Conservation (phyloP, 169 alveolate species). For the Eimeria maxima region DNA sequence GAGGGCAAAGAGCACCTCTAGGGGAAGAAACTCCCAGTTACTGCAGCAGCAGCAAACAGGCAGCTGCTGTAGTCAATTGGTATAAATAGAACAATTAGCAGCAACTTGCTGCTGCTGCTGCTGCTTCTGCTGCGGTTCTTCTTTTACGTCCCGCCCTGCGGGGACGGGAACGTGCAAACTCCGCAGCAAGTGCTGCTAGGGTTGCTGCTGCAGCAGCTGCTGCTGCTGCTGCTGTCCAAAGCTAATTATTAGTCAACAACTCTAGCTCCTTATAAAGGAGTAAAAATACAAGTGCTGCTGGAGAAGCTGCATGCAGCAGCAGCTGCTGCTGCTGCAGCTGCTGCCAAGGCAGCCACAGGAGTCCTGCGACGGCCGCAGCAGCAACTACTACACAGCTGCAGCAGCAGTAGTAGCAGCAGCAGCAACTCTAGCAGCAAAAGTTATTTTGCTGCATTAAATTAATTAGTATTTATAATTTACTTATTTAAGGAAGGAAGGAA, state of each 20-base stretch:
- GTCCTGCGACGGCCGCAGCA: background rate
- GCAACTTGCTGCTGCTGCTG: background rate
- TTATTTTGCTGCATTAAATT: too few species aligned
- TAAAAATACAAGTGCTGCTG: background rate
- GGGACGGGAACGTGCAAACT: background rate
- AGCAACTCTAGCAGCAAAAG: background rate
- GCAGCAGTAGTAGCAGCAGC: constrained; percentile 36
- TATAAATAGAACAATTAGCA: too few species aligned
- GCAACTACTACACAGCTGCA: too few species aligned
- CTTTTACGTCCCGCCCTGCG: background rate
- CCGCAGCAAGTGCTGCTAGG: background rate
- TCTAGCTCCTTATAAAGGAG: background rate
- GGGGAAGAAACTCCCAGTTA: background rate
- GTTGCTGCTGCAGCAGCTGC: constrained; percentile 31
- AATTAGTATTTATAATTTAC: background rate
- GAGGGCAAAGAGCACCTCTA: background rate
- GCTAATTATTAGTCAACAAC: background rate
- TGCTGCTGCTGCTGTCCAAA: background rate
- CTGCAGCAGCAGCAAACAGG: too few species aligned
- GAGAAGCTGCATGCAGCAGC: too few species aligned
- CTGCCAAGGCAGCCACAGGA: background rate
- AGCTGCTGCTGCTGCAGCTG: constrained; percentile 32
- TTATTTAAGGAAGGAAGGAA: background rate
- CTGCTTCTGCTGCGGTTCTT: constrained; percentile 12
- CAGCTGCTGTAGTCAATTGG: background rate